Conservation (phyloP, 441 rosid species). For the Syzygium malaccense region DNA sequence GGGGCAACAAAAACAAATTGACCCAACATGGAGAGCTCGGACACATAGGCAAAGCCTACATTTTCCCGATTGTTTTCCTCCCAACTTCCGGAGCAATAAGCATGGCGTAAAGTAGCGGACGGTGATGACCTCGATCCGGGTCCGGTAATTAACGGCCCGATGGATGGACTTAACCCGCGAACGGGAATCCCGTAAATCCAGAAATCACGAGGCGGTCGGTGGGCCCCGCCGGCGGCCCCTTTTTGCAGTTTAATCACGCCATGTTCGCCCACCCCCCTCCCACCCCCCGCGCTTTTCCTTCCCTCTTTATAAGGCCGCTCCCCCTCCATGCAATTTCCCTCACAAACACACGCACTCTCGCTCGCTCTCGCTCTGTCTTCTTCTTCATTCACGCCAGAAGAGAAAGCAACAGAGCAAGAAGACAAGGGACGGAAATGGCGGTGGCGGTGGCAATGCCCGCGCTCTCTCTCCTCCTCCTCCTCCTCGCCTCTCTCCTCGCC, state of each 20-base stretch:
- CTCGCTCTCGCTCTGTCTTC: background rate
- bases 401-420: background rate
- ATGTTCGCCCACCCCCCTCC: background rate
- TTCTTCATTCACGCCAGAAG: background rate
- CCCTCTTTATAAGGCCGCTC: background rate
- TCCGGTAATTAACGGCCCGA: background rate
- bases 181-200: background rate
- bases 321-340: background rate
- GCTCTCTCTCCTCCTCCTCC: background rate
- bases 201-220: background rate
- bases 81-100: no score
- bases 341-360: background rate
- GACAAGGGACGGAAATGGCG: background rate
- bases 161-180: background rate
- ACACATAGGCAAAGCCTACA: no score
- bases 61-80: no score
- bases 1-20: no score
- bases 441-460: background rate
- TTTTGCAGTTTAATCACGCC: background rate
- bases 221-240: background rate
- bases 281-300: no score
- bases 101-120: background rate
- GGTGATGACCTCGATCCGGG: background rate
- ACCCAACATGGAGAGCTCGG: no score
- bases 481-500: background rate